A percentile compares a stretch with the other conserved stretches of the same genome.
phyloP scores from a whole-genome alignment of 139 green algal species.

The Yamagishiella unicocca region DNA sequence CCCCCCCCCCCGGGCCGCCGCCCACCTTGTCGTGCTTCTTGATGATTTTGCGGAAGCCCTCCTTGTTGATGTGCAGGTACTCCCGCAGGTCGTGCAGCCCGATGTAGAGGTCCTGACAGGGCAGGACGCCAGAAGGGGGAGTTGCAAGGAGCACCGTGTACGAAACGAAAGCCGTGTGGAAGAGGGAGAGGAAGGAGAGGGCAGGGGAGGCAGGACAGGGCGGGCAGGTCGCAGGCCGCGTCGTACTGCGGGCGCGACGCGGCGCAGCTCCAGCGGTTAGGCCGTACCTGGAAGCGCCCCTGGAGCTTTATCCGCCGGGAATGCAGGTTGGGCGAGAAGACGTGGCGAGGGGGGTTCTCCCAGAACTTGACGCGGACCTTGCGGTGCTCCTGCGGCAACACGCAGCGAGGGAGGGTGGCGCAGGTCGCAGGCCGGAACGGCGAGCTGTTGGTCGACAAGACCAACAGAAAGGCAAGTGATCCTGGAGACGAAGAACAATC shows the following conservation, averaged over 20 bases:
- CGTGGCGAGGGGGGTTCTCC: constrained; percentile 30
- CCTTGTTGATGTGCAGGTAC: constrained; percentile 73
- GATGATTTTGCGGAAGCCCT: constrained; percentile 80
- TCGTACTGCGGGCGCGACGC: too few relatives aligned
- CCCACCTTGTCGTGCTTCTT: constrained; percentile 87
- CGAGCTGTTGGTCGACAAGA: too few relatives aligned
- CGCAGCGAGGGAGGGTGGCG: too few relatives aligned
- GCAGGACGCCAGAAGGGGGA: background rate
- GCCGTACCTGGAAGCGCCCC: constrained; percentile 29
- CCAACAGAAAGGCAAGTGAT: too few relatives aligned
- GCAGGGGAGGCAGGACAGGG: too few relatives aligned
- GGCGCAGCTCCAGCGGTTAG: too few relatives aligned
- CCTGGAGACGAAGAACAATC: too few relatives aligned
- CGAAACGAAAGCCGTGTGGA: too few relatives aligned
- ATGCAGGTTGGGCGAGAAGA: constrained; percentile 22
- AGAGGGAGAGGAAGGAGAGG: too few relatives aligned
- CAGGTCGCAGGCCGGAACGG: too few relatives aligned
- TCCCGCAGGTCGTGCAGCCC: constrained; percentile 60
- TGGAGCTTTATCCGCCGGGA: constrained; percentile 24
- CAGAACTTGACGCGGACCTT: constrained; percentile 20
- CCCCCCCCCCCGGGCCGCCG: background rate
- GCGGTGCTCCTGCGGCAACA: constrained; percentile 38
- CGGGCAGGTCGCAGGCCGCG: too few relatives aligned
- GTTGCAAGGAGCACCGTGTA: too few relatives aligned
- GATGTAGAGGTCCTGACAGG: constrained; percentile 62